Evolutionary conservation across 768 basidiomycete genomes (phyloP), one percentile per base, ranked within the genome.

Genomic region (Agrocybe praecox): DNA sequence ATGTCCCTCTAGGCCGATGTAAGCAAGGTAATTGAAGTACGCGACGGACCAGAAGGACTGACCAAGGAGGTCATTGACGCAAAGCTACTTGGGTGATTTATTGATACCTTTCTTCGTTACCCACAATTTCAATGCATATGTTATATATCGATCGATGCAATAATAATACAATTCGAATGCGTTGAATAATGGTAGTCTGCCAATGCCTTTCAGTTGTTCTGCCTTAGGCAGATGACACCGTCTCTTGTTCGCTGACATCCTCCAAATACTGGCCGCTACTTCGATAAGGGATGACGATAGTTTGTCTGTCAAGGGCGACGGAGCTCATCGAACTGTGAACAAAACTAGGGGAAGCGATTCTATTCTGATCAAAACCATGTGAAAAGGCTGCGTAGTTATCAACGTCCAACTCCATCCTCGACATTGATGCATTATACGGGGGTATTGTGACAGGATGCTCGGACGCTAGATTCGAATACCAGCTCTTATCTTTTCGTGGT

Each of bases 31-130:
- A 81, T 96, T 53, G 92, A 96, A 62, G 75, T 94, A 29, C 74
- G 86, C 23, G 94, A 96, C 53, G 93, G 92, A 0, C 80, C 88
- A 2, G 94, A 96, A 61, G 80, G 83, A 44, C 76, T 97, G 24
- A 95, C 93, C 19, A 87, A 86, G 65, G 83, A 89, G 33, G 69
- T 64, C 9, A 80, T 97, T 43, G 86, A 96, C 62, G 71, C 82
- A 10, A 83, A 85, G 32, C 69, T 76, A 18, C 52, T 58, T 24
- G 50, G 47, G 34, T 58, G n/a, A 58, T 46, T 50, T 9, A 21
- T 11, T 12, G 11, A 21, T 26, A 46, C 11, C n/a, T 14, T n/a
- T 5, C 36, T 14, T n/a, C 12, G n/a, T 40, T 40, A 29, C 26
- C 26, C 36, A 40, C 36, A 40, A 40, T 14, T 40, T 6, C 12